phyloP scores from a whole-genome alignment of 2,329 filamentous ascomycete genomes.

The Diaporthe ilicicola region DNA sequence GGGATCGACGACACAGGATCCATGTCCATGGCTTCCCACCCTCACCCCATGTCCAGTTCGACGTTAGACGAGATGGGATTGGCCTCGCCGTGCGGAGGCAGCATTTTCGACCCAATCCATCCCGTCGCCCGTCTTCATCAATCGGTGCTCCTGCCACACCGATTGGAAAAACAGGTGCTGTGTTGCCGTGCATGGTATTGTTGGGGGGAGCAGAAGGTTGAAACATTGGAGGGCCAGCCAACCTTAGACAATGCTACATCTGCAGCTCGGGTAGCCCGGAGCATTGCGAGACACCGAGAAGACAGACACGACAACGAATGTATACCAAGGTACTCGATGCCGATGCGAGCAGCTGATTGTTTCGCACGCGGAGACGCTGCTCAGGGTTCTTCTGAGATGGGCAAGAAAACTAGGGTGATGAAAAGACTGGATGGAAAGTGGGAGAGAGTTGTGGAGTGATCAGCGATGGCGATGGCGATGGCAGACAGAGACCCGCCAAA shows the following conservation, averaged over 20 bases:
- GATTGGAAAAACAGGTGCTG: neutral
- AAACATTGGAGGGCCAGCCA: neutral
- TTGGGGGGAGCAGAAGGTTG: neutral
- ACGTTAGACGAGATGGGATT: constrained; percentile 14
- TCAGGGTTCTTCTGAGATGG: neutral
- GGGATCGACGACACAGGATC: constrained; percentile 7
- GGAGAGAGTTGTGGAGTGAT: neutral
- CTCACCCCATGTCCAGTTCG: neutral
- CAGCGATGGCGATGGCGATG: neutral
- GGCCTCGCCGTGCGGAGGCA: constrained; percentile 1
- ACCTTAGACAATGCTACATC: neutral
- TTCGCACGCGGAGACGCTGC: neutral
- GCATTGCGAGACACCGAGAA: neutral
- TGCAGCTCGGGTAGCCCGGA: constrained; percentile 6
- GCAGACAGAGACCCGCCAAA: neutral
- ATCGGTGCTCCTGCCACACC: neutral
- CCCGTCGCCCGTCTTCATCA: neutral
- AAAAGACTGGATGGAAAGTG: neutral
- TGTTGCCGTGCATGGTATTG: neutral
- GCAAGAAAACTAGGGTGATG: neutral
- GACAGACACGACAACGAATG: neutral
- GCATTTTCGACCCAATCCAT: neutral
- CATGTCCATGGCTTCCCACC: neutral
- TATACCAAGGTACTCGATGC: neutral
- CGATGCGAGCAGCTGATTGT: neutral